phyloP scores from a whole-genome alignment of 768 basidiomycete genomes.

The Podaxis mareebaensis region DNA sequence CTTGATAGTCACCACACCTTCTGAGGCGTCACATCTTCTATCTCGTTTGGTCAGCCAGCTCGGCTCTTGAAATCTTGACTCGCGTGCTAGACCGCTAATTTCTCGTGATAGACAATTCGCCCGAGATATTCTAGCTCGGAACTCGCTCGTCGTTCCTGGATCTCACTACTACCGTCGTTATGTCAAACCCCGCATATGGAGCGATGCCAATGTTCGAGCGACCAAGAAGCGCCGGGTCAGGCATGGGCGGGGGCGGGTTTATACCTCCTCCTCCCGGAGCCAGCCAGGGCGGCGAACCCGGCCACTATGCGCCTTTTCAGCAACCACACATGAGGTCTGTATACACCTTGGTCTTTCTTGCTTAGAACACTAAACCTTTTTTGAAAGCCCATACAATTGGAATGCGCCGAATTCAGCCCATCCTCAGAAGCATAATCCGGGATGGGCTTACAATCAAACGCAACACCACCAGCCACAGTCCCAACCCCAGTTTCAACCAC shows the following conservation, averaged over 20 bases:
- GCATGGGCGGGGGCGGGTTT: constrained; percentile 16
- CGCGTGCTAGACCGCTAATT: not conserved
- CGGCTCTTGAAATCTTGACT: not conserved
- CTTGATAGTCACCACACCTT: not conserved
- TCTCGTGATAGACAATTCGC: not conserved
- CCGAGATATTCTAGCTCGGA: not conserved
- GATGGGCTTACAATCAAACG: not conserved
- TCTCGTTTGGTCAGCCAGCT: not conserved
- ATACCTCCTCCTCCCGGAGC: constrained; percentile 37
- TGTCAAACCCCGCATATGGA: constrained; percentile 13
- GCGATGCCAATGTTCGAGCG: constrained; percentile 2
- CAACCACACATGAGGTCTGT: constrained; percentile 16
- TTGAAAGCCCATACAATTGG: constrained; percentile 7
- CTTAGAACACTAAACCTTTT: not conserved
- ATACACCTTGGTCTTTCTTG: not conserved
- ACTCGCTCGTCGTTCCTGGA: not conserved
- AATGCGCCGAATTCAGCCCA: not conserved
- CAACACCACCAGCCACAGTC: not conserved
- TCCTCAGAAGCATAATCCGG: not conserved
- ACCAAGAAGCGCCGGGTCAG: not conserved
- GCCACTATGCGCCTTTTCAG: constrained; percentile 16
- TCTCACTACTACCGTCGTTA: not conserved
- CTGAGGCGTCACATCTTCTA: not conserved
- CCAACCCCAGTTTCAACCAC: not conserved
- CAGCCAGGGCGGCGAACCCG: constrained; percentile 31